phyloP scores from a whole-genome alignment of 2,329 filamentous ascomycete genomes.

The Penicillium sp. region DNA sequence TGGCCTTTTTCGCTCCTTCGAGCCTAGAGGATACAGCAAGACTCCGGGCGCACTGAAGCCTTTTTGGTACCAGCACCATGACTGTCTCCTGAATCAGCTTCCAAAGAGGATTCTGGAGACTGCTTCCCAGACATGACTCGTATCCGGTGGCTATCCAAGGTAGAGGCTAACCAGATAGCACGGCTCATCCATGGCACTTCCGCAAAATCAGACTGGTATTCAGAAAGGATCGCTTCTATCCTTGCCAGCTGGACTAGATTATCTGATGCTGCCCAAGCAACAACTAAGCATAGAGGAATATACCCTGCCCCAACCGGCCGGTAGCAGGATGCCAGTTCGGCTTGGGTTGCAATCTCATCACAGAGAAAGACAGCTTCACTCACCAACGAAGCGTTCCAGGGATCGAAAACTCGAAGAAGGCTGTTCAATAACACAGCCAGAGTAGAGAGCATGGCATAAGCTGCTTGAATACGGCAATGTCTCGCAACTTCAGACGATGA shows the following conservation, averaged over 20 bases:
- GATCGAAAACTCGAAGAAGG: conserved; percentile 16
- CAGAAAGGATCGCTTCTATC: conserved; percentile 11
- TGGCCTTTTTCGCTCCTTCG: neutral
- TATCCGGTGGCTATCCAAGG: conserved; percentile 10
- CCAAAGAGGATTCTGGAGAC: neutral
- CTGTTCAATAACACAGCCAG: conserved; percentile 16
- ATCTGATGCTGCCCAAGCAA: conserved; percentile 14
- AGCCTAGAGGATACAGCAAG: neutral
- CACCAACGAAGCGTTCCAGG: conserved; percentile 4
- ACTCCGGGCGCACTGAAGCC: neutral
- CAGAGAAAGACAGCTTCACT: conserved; percentile 10
- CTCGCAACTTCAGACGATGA: neutral
- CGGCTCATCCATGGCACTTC: conserved; percentile 13
- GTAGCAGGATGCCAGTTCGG: conserved; percentile 12
- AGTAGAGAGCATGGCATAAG: conserved; percentile 14
- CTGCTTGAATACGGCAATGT: conserved; percentile 16
- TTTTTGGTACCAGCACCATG: neutral
- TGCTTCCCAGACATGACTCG: neutral
- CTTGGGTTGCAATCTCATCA: conserved; percentile 10
- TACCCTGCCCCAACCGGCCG: conserved; percentile 19
- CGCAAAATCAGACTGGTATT: conserved; percentile 19
- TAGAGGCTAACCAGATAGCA: conserved; percentile 8
- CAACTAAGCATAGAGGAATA: conserved; percentile 14
- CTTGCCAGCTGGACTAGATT: conserved; percentile 9
- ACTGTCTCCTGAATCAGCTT: neutral